Conservation (phyloP, 805 yeast genomes). For the Scheffersomyces amazonensis region DNA sequence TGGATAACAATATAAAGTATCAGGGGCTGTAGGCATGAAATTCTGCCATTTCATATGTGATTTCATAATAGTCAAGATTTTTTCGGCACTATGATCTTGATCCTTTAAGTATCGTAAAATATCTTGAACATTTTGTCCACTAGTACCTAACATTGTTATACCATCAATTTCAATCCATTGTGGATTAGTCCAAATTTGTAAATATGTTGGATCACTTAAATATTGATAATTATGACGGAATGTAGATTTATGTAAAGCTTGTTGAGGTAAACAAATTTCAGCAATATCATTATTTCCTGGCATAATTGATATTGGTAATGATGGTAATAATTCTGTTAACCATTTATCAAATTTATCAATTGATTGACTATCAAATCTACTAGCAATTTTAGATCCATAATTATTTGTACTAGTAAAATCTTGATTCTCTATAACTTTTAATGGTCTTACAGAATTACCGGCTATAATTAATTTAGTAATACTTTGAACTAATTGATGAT, state of each 20-base stretch:
- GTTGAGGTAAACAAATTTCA: slow-evolving; percentile 85
- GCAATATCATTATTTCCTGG: slow-evolving; percentile 88
- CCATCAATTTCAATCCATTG: slow-evolving; percentile 57
- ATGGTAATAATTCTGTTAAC: slow-evolving; percentile 50
- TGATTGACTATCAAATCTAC: slow-evolving; percentile 49
- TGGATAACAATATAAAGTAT: slow-evolving; percentile 89
- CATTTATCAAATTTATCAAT: slow-evolving; percentile 57
- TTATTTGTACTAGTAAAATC: slow-evolving; percentile 36
- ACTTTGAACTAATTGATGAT: slow-evolving; percentile 18
- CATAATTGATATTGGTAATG: slow-evolving; percentile 71
- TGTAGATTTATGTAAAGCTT: slow-evolving; percentile 77
- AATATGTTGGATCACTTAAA: slow-evolving; percentile 25
- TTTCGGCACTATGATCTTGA: slow-evolving; percentile 33
- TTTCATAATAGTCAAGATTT: slow-evolving; percentile 46
- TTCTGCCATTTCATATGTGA: slow-evolving; percentile 80
- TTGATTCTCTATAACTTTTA: slow-evolving; percentile 21
- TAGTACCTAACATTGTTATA: slow-evolving; percentile 60
- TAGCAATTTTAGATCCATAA: slow-evolving; percentile 51
- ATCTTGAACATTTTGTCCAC: slow-evolving; percentile 86
- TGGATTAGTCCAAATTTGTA: slow-evolving; percentile 57
- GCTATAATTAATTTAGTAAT: slow-evolving; percentile 60
- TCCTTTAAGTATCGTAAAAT: slow-evolving; percentile 61
- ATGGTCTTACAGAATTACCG: slow-evolving; percentile 61
- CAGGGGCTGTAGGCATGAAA: slow-evolving; percentile 92
- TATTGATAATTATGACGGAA: slow-evolving; percentile 47